Base-by-base conservation (phyloP, 2,329 filamentous ascomycete species). In the Aspergillus clavatus region DNA sequence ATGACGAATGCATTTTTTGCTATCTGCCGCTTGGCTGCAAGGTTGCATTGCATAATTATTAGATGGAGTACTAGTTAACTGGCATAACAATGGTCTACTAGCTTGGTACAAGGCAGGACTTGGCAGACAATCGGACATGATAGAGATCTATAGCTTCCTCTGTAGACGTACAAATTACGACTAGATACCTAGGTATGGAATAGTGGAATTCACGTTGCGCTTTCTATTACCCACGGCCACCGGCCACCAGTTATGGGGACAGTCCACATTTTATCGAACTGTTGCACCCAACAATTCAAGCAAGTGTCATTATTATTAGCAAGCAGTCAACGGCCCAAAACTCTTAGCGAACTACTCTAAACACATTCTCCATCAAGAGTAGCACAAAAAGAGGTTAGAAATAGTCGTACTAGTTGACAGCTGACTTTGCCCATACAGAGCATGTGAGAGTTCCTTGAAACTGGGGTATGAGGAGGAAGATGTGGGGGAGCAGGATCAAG, bases 1-100 rank as follows among this genome's bases (percentile, higher is more conserved):
- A 41, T 41, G 11, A 19, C 42, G 28, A 31, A 26, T 26, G 28
- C 28, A n/a, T n/a, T n/a, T n/a, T 31, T 31, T 31, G 28, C 28
- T 31, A n/a, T 16, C 29, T 16, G 7, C 18, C 14, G 18, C 11
- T 33, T 33, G 14, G 29, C 14, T 10, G 29, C n/a, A n/a, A 18
- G 12, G 29, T 8, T 18, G 29, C 31, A 21, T 21, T 35, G 31
- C 31, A 12, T 10, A 21, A 14, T 12, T n/a, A n/a, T 35, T 21
- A 18, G 18, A 11, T 18, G 18, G 31, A n/a, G n/a, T n/a, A n/a
- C n/a, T n/a, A n/a, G n/a, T n/a, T n/a, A n/a, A n/a, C n/a, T n/a
- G n/a, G n/a, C n/a, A n/a, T n/a, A n/a, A n/a, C n/a, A n/a, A n/a
- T n/a, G n/a, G n/a, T n/a, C n/a, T n/a, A n/a, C n/a, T n/a, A n/a